These are phyloP conservation scores for Cynanchum wilfordii DNA, from an alignment of 257 asterid species.

Conservation along the genomic window DNA sequence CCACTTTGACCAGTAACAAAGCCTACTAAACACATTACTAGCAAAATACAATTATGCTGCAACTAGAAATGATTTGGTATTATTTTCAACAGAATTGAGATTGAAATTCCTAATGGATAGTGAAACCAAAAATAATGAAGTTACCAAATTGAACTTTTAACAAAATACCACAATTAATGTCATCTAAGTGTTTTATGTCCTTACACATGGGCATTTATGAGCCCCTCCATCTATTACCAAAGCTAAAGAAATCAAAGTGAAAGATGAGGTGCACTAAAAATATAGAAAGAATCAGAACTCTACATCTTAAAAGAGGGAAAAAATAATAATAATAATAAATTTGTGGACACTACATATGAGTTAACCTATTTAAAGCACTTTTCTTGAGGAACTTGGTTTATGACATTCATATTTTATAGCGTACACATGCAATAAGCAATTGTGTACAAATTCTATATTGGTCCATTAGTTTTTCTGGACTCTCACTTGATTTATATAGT, in stretches of 20 bases:
- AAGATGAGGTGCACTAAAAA: not conserved
- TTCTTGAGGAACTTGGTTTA: not conserved
- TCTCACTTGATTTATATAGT: not conserved
- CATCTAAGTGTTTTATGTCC: not conserved
- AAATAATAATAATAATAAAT: not conserved
- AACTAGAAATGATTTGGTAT: not conserved
- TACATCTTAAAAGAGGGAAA: not conserved
- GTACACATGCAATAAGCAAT: not conserved
- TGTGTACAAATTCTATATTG: not conserved
- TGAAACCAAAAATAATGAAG: not conserved
- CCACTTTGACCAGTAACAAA: not conserved
- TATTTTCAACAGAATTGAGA: not conserved
- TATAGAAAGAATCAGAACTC: not conserved
- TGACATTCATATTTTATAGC: not conserved
- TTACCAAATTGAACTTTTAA: not conserved
- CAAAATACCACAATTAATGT: not conserved
- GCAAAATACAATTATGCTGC: no score
- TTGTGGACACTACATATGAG: not conserved
- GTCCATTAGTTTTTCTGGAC: not conserved
- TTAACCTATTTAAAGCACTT: not conserved
- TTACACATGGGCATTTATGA: not conserved
- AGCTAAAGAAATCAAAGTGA: not conserved
- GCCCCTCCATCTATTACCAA: not conserved
- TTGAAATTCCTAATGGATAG: not conserved
- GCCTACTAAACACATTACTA: no score